Percentiles rank a stretch among this genome's conserved stretches.
phyloP scores from a whole-genome alignment of 169 alveolate species.

The Plasmodium relictum region DNA sequence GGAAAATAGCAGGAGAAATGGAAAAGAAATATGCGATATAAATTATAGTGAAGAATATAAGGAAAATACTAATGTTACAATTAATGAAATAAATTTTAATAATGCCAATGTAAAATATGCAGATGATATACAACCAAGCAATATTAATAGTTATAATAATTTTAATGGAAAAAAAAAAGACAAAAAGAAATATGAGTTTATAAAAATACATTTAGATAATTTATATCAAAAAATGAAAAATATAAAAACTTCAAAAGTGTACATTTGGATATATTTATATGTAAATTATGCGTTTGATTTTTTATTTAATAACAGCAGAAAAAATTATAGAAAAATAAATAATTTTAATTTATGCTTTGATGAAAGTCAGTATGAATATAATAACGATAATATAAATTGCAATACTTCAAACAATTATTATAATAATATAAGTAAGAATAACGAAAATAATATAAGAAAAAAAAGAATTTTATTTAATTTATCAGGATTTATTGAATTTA shows the following conservation, averaged over 20 bases:
- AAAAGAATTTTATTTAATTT: conserved; percentile 21
- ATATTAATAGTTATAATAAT: too few species aligned
- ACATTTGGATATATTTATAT: conserved; percentile 33
- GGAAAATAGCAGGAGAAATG: not conserved
- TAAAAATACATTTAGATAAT: conserved; percentile 30
- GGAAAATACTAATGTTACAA: not conserved
- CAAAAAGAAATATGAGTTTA: conserved; percentile 5
- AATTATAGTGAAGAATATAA: not conserved
- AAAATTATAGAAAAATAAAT: conserved; percentile 20
- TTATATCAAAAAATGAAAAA: conserved; percentile 31
- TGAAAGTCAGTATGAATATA: conserved; percentile 25
- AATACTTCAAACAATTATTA: conserved; percentile 24
- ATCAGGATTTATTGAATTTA: conserved; percentile 43
- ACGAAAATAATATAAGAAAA: conserved; percentile 15
- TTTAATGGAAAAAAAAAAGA: not conserved
- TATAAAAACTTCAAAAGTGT: conserved; percentile 26
- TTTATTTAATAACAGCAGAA: conserved; percentile 19
- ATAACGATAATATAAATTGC: not conserved
- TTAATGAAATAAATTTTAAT: not conserved
- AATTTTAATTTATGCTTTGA: conserved; percentile 49
- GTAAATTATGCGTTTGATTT: conserved; percentile 43
- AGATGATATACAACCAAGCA: too few species aligned
- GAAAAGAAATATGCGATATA: not conserved
- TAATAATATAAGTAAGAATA: not conserved
- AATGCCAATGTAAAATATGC: not conserved